Evolutionary conservation across 176 grass and related monocot genomes (phyloP).

Genomic region (Phragmites australis): DNA sequence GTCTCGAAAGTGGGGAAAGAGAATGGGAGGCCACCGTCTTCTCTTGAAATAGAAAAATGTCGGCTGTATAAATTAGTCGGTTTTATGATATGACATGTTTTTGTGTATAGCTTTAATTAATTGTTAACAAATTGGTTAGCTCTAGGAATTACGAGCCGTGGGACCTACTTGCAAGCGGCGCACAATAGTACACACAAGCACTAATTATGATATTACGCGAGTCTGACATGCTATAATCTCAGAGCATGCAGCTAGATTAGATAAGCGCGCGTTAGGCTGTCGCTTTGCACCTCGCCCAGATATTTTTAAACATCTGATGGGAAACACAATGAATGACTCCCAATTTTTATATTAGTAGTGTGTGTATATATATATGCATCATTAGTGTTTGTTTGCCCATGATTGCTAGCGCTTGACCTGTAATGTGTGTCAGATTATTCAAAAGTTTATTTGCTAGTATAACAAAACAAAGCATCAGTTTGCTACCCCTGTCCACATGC

Average conservation of each 20-base stretch:
- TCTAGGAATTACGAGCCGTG: neutral
- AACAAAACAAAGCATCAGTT: constrained; percentile 24
- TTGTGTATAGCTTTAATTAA: neutral
- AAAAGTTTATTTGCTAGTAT: neutral
- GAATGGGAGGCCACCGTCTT: too few species aligned
- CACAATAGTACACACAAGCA: neutral
- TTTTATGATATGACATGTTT: neutral
- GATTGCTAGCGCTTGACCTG: constrained; percentile 39
- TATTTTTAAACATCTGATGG: constrained; percentile 27
- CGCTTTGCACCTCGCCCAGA: constrained; percentile 47
- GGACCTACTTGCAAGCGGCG: neutral
- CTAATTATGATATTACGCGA: neutral
- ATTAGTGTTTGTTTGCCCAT: constrained; percentile 45
- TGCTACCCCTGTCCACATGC: constrained; percentile 23
- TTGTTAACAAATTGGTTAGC: neutral
- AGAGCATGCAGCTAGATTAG: neutral
- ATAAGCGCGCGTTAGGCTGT: constrained; percentile 31
- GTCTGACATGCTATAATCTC: neutral
- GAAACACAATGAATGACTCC: constrained; percentile 38
- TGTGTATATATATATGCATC: neutral
- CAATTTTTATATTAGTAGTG: neutral
- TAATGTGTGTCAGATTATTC: constrained; percentile 28
- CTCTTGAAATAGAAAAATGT: too few species aligned
- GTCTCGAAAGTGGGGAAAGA: too few species aligned
- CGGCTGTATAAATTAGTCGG: too few species aligned